A percentile compares a stretch with the other conserved stretches of the same genome.
Evolutionary conservation across 2,329 filamentous ascomycete species (phyloP).

Genomic region (Trichocomaceae sp.): DNA sequence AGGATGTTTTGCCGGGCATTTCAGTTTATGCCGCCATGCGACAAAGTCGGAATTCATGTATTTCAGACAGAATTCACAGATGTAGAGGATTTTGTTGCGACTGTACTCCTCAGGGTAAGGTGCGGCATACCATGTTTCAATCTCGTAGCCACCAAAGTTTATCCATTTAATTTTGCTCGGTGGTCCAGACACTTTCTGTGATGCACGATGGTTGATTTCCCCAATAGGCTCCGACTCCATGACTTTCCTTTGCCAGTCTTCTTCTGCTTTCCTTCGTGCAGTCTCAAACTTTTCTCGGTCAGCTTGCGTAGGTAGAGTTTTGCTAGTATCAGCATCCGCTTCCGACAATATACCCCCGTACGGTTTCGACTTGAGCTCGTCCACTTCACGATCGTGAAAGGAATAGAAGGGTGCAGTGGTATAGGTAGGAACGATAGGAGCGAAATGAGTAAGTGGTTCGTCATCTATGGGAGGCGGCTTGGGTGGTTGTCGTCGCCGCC

Average conservation of each 20-base stretch:
- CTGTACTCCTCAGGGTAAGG: constrained; percentile 98
- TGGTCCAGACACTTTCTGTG: constrained; percentile 71
- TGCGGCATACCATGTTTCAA: constrained; percentile 98
- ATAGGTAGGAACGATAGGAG: constrained; percentile 58
- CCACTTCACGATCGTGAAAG: constrained; percentile 80
- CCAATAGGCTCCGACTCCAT: constrained; percentile 56
- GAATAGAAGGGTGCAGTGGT: constrained; percentile 71
- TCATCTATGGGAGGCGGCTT: constrained; percentile 36
- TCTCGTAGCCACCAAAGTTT: constrained; percentile 95
- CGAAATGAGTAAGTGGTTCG: constrained; percentile 50
- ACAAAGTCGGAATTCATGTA: constrained; percentile 99
- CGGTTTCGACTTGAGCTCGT: constrained; percentile 85
- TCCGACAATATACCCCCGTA: constrained; percentile 92
- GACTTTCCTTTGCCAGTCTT: constrained; percentile 73
- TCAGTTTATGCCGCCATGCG: constrained; percentile 93
- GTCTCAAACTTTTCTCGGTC: constrained; percentile 85
- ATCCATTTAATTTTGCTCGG: constrained; percentile 98
- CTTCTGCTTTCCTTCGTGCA: constrained; percentile 83
- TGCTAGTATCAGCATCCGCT: constrained; percentile 80
- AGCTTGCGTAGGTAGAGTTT: constrained; percentile 70
- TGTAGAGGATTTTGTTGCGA: constrained; percentile 91
- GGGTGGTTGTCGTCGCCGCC: constrained; percentile 43
- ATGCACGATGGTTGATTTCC: constrained; percentile 57
- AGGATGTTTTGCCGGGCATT: constrained; percentile 93
- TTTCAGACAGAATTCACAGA: constrained; percentile 98